These are phyloP conservation scores for Lodderomyces jiufengensis DNA, from an alignment of 1,139 yeast genomes.

Conservation along the genomic window DNA sequence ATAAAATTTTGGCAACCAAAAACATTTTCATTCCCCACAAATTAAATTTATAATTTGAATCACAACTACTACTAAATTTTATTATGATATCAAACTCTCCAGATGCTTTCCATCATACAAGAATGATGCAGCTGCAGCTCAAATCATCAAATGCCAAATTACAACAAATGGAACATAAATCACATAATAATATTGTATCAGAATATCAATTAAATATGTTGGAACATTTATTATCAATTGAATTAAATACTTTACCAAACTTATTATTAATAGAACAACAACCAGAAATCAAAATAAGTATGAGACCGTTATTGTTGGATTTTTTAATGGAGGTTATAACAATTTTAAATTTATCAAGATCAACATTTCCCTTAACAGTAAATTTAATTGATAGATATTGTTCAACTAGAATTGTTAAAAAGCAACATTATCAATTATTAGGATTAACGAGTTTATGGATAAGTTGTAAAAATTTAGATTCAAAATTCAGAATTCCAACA, in stretches of 20 bases:
- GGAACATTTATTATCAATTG: conserved; percentile 34
- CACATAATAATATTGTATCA: conserved; percentile 35
- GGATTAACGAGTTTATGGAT: conserved; percentile 76
- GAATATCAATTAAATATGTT: conserved; percentile 44
- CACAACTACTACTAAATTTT: not conserved
- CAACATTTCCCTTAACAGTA: conserved; percentile 54
- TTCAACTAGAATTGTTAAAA: conserved; percentile 46
- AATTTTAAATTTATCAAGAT: conserved; percentile 44
- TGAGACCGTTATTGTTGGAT: conserved; percentile 50
- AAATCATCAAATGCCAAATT: conserved; percentile 33
- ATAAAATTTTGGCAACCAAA: not conserved
- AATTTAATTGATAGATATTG: conserved; percentile 53
- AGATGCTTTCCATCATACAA: conserved; percentile 35
- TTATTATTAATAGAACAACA: conserved; percentile 45
- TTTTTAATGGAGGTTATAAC: conserved; percentile 53
- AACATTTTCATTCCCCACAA: too few relatives aligned
- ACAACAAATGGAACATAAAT: conserved; percentile 40
- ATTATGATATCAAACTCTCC: conserved; percentile 22
- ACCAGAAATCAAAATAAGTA: conserved; percentile 47
- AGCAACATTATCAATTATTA: conserved; percentile 59
- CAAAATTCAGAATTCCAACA: conserved; percentile 62
- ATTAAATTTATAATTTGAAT: too few relatives aligned
- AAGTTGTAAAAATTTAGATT: conserved; percentile 67
- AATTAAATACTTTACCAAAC: conserved; percentile 33
- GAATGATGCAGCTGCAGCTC: conserved; percentile 30